Evolutionary conservation across 164 flowering plant species (phyloP), one percentile per base, ranked within the genome.

Genomic region (Santalum album): DNA sequence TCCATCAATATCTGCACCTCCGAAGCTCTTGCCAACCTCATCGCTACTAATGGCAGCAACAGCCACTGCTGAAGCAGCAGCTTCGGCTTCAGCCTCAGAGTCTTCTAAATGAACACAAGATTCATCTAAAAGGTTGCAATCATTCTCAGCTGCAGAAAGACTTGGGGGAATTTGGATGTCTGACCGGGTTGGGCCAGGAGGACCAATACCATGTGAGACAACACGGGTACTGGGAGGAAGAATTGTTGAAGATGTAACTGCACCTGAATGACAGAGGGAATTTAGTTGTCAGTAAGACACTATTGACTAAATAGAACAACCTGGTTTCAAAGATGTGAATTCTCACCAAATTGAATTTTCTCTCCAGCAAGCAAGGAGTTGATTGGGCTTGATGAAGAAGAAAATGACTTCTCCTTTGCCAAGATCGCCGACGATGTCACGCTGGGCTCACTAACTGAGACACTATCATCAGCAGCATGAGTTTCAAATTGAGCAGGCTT

Each of bases 31-130:
- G 46, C 83, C 81, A 49, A 74, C 64, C 64, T 89, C 96, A 60
- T 85, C 96, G 57, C 60, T 78, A 51, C 78, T 74, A 23, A 91
- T 87, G 36, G 95, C 94, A 51, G 96, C 95, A 74, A 80, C 98
- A 66, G 94, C 96, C 71, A 85, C 77, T 7, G 96, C 96, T 46
- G 96, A 92, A 46, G 96, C 91, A 67, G 98, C 96, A 36, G 95
- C 94, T 65, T 80, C 89, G 25, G 87, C 96, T 65, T 81, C 88
- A 56, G 87, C 82, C 69, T 87, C 96, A 55, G 75, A 72, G 64
- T 84, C 90, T 62, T 80, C 84, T 42, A 86, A 51, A 36, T 63
- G 75, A 58, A 46, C 60, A 68, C 77, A 72, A 36, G 90, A 71
- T 40, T 79, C 83, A 66, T 57, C 57, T 0, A 81, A 71, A 44